Evolutionary conservation across 306 rosid species (phyloP), one percentile per base, ranked within the genome.

Genomic region (Lagenaria siceraria): DNA sequence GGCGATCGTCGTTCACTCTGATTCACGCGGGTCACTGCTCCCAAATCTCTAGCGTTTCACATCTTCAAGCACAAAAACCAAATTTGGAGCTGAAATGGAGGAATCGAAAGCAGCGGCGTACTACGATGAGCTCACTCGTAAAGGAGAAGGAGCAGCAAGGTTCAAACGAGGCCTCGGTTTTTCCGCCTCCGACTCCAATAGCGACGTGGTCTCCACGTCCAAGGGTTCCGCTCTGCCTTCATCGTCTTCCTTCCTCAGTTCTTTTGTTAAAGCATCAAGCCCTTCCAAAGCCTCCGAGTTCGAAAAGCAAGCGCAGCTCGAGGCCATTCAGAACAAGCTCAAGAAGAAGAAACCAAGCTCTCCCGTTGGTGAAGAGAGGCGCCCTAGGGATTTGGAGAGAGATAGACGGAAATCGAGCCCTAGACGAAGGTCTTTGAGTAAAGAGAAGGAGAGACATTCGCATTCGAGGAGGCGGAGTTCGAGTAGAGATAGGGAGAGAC

Each of bases 121-220:
- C 80, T 94, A 94, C 86, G 93, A 94, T 29, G 95, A 94, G 74
- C 82, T 92, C 38, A 86, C 92, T 48, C 95, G 96, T 0, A 88
- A 88, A 61, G 98, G 98, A 29, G 87, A 85, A 65, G 96, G 96
- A 49, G 97, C 98, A 43, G 96, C 98, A 17, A 79, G 92, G 24
- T 95, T 89, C 86, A 95, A 95, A 48, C 98, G 85, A 80, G 98
- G 98, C 33, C 91, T 95, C 1, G 99, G 97, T 1, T 92, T 90
- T 43, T 87, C 98, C 11, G 13, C 85, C n/a, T 19, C 85, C 24
- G 72, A 87, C 42, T 18, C 93, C 5, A 55, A 66, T 54, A 75
- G 80, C 78, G 89, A 87, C 76, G 81, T 70, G 78, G 81, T 55
- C 36, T 63, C 85, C 74, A 87, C 90, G 0, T 60, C 70, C 27